These are phyloP conservation scores for Abrus precatorius DNA, from an alignment of 306 rosid species.

Conservation along the genomic window DNA sequence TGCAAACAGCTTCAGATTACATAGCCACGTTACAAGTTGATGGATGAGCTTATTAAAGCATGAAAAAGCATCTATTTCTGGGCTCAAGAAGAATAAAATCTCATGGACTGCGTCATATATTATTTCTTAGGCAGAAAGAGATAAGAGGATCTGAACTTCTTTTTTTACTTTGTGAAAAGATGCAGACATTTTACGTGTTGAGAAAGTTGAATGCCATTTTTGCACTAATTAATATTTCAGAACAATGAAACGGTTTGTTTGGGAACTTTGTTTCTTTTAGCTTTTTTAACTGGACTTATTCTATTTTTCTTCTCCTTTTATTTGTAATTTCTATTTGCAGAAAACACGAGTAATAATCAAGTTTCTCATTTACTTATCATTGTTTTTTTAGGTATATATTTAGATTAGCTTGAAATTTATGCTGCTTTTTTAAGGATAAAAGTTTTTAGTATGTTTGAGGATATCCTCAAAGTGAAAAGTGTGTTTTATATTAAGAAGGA, in stretches of 20 bases:
- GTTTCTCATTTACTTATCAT: background rate
- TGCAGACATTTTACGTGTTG: background rate
- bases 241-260: slow-evolving; percentile 14
- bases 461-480: no score
- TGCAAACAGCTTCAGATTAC: slow-evolving; percentile 40
- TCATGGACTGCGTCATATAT: slow-evolving; percentile 22
- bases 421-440: no score
- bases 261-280: slow-evolving; percentile 12
- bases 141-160: background rate
- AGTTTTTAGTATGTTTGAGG: no score
- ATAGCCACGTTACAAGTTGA: background rate
- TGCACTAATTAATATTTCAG: background rate
- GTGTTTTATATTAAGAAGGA: no score
- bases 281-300: no score
- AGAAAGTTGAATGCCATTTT: slow-evolving; percentile 23
- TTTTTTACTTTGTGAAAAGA: background rate
- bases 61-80: slow-evolving; percentile 2
- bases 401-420: background rate
- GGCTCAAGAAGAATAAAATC: slow-evolving; percentile 32
- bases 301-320: no score
- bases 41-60: background rate
- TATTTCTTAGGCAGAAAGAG: slow-evolving; percentile 1
- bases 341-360: no score
- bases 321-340: no score
- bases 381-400: background rate